Conservation (phyloP, 176 grass and related monocot genomes). For the Musa acuminata region DNA sequence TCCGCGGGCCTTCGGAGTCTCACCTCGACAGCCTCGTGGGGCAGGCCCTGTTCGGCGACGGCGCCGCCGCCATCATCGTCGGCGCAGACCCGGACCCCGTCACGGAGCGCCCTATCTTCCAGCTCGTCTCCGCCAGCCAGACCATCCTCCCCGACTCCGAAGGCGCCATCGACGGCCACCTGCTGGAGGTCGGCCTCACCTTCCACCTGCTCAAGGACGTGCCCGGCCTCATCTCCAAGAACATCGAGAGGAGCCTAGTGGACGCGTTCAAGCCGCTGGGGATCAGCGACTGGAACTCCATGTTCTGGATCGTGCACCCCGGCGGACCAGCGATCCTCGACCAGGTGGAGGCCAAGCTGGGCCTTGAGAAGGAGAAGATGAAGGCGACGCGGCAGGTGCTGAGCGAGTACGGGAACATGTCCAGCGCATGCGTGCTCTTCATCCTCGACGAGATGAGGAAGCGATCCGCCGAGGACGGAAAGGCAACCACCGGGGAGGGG, state of each 20-base stretch:
- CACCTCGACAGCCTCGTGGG: background rate
- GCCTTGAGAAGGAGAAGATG: constrained; percentile 1
- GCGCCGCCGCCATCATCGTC: background rate
- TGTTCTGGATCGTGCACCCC: background rate
- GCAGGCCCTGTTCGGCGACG: background rate
- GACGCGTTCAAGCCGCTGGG: background rate
- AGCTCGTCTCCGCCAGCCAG: background rate
- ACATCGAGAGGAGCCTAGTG: background rate
- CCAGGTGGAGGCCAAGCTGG: background rate
- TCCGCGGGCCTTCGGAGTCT: background rate
- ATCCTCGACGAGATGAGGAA: background rate
- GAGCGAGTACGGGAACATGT: background rate
- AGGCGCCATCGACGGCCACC: constrained; percentile 2
- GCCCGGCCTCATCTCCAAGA: background rate
- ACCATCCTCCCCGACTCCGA: background rate
- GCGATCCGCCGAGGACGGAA: background rate
- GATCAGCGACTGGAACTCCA: background rate
- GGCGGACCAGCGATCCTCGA: background rate
- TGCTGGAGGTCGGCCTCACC: background rate
- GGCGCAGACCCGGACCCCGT: background rate
- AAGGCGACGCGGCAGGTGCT: background rate
- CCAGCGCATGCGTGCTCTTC: background rate
- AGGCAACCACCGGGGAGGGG: background rate
- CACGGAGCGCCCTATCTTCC: background rate
- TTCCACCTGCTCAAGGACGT: constrained; percentile 4